Conservation (phyloP, 106 monocot species). For the Amphibolis antarctica region DNA sequence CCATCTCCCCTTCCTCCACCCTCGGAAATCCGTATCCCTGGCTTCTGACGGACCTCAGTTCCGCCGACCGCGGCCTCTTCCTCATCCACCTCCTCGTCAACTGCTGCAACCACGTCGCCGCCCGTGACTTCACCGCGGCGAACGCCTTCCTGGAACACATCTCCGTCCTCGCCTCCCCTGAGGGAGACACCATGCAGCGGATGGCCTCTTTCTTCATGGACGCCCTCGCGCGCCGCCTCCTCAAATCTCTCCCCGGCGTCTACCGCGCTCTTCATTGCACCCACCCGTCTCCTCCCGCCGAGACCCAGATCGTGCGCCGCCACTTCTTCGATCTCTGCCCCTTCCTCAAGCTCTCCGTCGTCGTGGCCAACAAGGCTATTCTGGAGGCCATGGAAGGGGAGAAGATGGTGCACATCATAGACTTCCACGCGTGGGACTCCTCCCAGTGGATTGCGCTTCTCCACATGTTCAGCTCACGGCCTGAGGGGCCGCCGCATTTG, state of each 20-base stretch:
- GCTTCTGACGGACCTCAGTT: conserved; percentile 9
- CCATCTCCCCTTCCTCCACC: conserved; percentile 2
- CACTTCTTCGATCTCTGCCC: conserved; percentile 22
- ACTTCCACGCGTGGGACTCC: conserved; percentile 12
- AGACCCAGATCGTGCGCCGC: background rate
- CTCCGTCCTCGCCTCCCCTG: conserved; percentile 18
- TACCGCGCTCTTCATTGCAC: conserved; percentile 8
- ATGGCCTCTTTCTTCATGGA: conserved; percentile 20
- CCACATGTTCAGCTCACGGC: conserved; percentile 14
- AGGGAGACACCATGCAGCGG: conserved; percentile 26
- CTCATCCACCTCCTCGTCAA: conserved; percentile 26
- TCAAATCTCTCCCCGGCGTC: conserved; percentile 17
- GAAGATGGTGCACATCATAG: conserved; percentile 17
- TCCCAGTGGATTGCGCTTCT: conserved; percentile 22
- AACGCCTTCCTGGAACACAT: conserved; percentile 19
- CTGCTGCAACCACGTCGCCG: conserved; percentile 16
- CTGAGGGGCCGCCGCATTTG: conserved; percentile 16
- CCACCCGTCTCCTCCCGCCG: background rate
- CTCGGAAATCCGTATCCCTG: background rate
- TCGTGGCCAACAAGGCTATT: conserved; percentile 16
- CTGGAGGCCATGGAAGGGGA: conserved; percentile 22
- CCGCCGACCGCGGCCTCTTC: conserved; percentile 18
- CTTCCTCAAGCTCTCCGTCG: conserved; percentile 13
- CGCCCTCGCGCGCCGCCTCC: conserved; percentile 20
- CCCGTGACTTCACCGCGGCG: conserved; percentile 4